Evolutionary conservation across 1,284 basidiomycete genomes (phyloP), one percentile per base, ranked within the genome.

Genomic region (Apiotrichum veenhuisii): DNA sequence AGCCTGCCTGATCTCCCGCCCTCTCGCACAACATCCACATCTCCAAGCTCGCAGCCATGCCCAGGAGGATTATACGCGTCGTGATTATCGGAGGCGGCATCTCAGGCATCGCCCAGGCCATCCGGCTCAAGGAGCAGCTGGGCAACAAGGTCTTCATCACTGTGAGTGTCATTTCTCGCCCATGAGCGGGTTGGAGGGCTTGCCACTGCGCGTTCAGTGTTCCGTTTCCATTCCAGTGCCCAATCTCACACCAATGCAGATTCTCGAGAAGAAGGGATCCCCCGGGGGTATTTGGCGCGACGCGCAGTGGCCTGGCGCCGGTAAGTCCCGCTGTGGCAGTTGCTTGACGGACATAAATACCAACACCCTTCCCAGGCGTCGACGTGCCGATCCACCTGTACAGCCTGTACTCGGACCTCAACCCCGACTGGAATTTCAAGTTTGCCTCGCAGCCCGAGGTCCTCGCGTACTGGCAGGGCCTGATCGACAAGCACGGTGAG

Each of bases 351-450:
- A 34, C 9, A 8, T 34, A 34, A 15, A 17, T 14, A 37, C 14
- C 15, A 37, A 18, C 36, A 9, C 9, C 36, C 26, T n/a, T n/a
- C n/a, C 22, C 48, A n/a, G 52, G 64, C 17, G 68, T 71, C 25
- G 69, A 71, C 47, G 58, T 70, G n/a, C 64, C 64, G 10, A 68
- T 67, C 43, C 66, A 67, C 40, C 50, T 67, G 15, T 71, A 70
- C 60, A 54, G 45, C 26, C 57, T 70, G 4, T 67, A 61, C 57
- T 58, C 54, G 12, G 63, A 67, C 43, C 57, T 65, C 2, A 58
- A 64, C 18, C 57, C 59, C 1, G 44, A 46, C 22, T 65, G 61
- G 61, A 18, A 20, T 15, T 9, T 38, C 8, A 36, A 53, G 14
- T 65, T 44, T 30, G 64, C 64, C 0, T 43, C 49, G 17, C 64